Percentiles rank a stretch among this genome's conserved stretches.
Conservation (phyloP, 2,329 filamentous ascomycete genomes). For the Fusarium zealandicum region DNA sequence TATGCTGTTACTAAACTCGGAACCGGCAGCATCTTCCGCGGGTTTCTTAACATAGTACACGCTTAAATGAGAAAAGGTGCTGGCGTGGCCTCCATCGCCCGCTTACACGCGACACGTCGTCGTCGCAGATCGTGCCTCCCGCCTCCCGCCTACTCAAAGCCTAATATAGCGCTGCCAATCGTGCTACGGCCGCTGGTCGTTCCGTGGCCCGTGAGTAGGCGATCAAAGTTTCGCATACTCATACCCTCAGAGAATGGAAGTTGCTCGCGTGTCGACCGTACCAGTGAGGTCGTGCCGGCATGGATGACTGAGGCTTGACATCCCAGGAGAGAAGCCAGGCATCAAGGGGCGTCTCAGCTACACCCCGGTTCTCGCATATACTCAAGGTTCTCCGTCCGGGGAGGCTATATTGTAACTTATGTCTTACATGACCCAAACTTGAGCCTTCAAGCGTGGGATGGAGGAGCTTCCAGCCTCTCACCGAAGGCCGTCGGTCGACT, state of each 20-base stretch:
- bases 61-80: no score
- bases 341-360: neutral
- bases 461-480: slow-evolving; percentile 11
- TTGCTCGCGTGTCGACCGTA: slow-evolving; percentile 28
- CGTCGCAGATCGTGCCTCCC: neutral
- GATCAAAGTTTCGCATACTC: slow-evolving; percentile 16
- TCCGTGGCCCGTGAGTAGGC: slow-evolving; percentile 19
- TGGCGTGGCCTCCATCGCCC: slow-evolving; percentile 8
- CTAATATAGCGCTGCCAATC: slow-evolving; percentile 5
- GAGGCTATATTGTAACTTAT: neutral
- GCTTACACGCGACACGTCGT: slow-evolving; percentile 24
- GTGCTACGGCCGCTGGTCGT: neutral
- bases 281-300: slow-evolving; percentile 13
- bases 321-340: slow-evolving; percentile 4
- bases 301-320: slow-evolving; percentile 3
- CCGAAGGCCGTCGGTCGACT: slow-evolving; percentile 28
- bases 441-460: slow-evolving; percentile 13
- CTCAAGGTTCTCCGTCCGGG: slow-evolving; percentile 11
- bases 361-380: neutral
- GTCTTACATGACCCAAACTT: neutral
- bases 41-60: neutral
- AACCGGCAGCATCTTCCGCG: neutral
- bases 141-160: slow-evolving; percentile 4
- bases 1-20: slow-evolving; percentile 21
- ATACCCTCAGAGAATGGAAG: slow-evolving; percentile 17